Evolutionary conservation across 139 green algal species (phyloP), one percentile per base, ranked within the genome.

Genomic region (Asterochloris erici): DNA sequence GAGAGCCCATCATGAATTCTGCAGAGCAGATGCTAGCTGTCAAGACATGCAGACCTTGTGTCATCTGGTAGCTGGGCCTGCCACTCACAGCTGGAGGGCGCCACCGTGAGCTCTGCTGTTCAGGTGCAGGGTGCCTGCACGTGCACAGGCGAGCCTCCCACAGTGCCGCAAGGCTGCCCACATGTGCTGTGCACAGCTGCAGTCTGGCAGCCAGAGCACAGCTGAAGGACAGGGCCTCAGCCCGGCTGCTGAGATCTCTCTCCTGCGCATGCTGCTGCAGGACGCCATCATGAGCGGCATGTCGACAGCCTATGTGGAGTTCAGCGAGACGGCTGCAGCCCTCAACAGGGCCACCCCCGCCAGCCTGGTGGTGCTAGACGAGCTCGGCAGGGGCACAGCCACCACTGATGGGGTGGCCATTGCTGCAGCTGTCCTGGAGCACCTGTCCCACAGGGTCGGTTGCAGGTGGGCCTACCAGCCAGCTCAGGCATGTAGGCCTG

Each of bases 221-320:
- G 70, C 70, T 76, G 70, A 24, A 26, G 28, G 70, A 28, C 1
- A 9, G 0, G 61, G 61, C 47, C 10, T 78, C 27, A 47, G 62
- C 60, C 11, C 78, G 62, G 64, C 16, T 29, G 38, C 16, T 21
- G 73, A 23, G 77, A 62, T 26, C 38, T 54, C 6, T 54, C 38
- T 2, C 38, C 38, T 54, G 38, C 6, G 38, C 38, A 54, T 54
- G 38, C 38, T 54, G 38, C 38, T 54, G 38, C 86, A 86, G 14
- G 97, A 99, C 86, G 83, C 91, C 83, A 96, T 99, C 90, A 91
- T 99, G 90, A 87, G 91, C 0, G 95, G 94, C 17, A 95, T 98
- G 68, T 96, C 89, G 71, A 99, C 97, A 12, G 99, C 98, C 83
- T 92, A 96, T 66, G 93, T 99, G n/a, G 97, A 99, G 92, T 91